Base-by-base conservation (phyloP, 1,139 yeast genomes). In the Petasospora rhodanensis region DNA sequence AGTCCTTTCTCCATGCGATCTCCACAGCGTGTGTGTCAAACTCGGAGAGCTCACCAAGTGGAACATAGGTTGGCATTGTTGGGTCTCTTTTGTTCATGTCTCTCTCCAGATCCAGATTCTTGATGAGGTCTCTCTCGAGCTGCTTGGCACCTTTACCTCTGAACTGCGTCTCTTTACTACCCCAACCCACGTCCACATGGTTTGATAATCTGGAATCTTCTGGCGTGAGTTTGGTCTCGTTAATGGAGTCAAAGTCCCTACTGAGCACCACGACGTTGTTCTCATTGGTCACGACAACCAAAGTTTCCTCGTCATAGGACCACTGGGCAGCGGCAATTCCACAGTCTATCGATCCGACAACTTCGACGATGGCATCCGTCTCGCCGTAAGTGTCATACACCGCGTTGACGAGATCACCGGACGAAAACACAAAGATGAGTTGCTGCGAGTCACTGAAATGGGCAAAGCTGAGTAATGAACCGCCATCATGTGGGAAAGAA, bases 121-220 rank as follows among this genome's bases (percentile, higher is more conserved):
- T 74, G 46, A 81, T 65, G 36, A 64, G 51, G 15, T 56, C 59
- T 58, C 89, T 70, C 57, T 82, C 91, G 42, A 73, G 52, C n/a
- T 85, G 89, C 49, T 79, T 79, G 26, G 86, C 91, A 40, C 98
- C 98, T 50, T 75, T 79, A 31, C 99, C 99, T 58, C 84, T 80
- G 58, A 93, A 93, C 59, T 93, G 99, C 0, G 99, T 93, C 58
- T 91, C 98, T 44, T 82, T 79, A 47, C 83, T 84, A 52, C 99
- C 99, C 99, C 99, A 93, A 14, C 99, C 99, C 23, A 91, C 96
- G 14, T 94, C 81, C 21, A 93, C 96, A 52, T 91, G 96, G 48
- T 80, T 81, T 4, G 89, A 78, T 35, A 76, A 71, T 24, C 75
- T 62, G 32, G 87, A 66, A 55, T 91, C 97, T 12, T 70, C 71